These are phyloP conservation scores for Tagetes erecta DNA, from an alignment of 129 eudicot species.

Conservation along the genomic window DNA sequence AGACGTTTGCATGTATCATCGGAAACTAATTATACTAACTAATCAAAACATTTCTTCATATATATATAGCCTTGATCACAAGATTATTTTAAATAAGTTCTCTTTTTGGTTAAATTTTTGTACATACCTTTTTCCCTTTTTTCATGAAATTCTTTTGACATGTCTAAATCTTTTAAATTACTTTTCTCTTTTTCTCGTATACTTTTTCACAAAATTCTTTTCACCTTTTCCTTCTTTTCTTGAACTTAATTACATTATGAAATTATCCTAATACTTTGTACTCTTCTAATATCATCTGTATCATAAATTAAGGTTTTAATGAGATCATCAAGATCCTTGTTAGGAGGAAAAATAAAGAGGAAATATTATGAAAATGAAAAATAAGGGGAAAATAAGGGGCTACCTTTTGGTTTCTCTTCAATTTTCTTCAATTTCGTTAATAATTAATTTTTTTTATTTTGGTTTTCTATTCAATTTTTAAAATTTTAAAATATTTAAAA, in stretches of 20 bases:
- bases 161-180: not conserved
- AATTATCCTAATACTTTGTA: not conserved
- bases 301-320: no score
- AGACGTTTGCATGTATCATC: no score
- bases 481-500: no score
- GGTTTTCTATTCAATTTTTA: no score
- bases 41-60: not conserved
- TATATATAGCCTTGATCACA: no score
- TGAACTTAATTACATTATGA: not conserved
- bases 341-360: no score
- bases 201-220: not conserved
- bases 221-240: conserved; percentile 3
- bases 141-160: conserved; percentile 3
- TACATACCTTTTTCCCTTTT: not conserved
- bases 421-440: no score
- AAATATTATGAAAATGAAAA: no score
- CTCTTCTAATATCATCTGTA: not conserved
- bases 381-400: no score
- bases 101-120: not conserved
- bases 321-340: no score
- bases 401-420: no score
- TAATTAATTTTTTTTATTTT: no score
- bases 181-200: conserved; percentile 6
- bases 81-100: not conserved
- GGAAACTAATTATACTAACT: not conserved